Base-by-base conservation (phyloP, 139 green algal species). In the Chlamydomonas schloesseri region DNA sequence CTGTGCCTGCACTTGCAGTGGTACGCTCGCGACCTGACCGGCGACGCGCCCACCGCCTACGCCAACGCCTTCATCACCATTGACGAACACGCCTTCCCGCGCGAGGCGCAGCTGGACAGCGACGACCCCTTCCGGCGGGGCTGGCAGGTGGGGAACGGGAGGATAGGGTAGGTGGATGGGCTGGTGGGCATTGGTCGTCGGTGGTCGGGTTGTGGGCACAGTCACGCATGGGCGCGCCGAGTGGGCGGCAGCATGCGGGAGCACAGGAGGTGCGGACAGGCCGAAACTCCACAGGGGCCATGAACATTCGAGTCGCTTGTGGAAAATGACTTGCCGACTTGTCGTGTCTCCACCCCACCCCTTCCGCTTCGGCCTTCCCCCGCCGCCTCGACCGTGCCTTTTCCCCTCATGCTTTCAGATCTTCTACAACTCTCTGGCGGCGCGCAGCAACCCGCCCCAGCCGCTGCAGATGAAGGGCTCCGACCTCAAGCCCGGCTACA, bases 21-120 rank as follows among this genome's bases (percentile, higher is more conserved):
- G 90, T 78, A 60, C 3, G 82, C 70, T 20, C 14, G 15, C 9
- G 86, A 90, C 42, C 23, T 24, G 36, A 37, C 62, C 71, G 14
- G 13, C 17, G 29, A 26, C 20, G 24, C n/a, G 20, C 33, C 58
- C 20, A 50, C 17, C 15, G 6, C 47, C 21, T 87, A 84, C 64
- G 42, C 3, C 42, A 89, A 90, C 62, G 87, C 87, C 3, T 87
- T 86, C 55, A 70, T 93, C 10, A 88, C 86, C 0, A 78, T 90
- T 26, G 83, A 91, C 62, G 65, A 87, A 69, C 67, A 79, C 28
- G 67, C 65, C n/a, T 80, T 81, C 42, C 88, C 75, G 31, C 75
- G 88, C 17, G 42, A 77, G 17, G 14, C 78, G n/a, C 57, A 65
- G 57, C 24, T 60, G 31, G 46, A 70, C 58, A 70, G 23, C 67